Evolutionary conservation across 345 rosid species (phyloP).

Genomic region (Citrus unshiu): DNA sequence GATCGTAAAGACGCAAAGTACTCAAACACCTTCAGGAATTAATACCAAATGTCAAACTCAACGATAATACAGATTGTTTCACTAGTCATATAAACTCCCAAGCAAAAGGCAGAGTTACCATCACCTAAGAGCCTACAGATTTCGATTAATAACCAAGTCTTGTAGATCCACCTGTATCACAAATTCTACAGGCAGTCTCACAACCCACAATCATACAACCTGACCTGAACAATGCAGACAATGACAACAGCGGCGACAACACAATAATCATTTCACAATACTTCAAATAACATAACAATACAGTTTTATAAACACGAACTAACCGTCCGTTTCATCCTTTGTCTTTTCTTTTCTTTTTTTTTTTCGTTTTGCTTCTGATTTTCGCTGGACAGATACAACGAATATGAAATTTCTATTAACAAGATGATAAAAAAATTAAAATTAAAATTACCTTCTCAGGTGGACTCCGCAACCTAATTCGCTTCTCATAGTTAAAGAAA

Average conservation of each 20-base stretch:
- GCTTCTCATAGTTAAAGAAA: conserved; percentile 95
- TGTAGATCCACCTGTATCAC: background rate
- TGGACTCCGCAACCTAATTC: conserved; percentile 81
- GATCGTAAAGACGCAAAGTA: conserved; percentile 70
- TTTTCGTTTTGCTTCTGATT: too few relatives aligned
- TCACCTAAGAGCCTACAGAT: background rate
- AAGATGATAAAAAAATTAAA: background rate
- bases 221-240: background rate
- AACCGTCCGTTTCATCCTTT: background rate
- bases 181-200: conserved; percentile 1
- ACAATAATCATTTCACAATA: background rate
- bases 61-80: background rate
- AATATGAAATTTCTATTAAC: background rate
- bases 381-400: background rate
- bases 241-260: background rate
- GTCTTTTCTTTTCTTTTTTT: too few relatives aligned
- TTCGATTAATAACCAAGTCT: background rate
- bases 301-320: background rate
- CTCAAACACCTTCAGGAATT: conserved; percentile 61
- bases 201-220: background rate
- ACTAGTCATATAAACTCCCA: background rate
- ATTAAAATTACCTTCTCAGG: conserved; percentile 73
- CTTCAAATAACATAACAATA: background rate
- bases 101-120: background rate
- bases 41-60: background rate